phyloP scores from a whole-genome alignment of 139 green algal genomes.

The Volvox reticuliferus region DNA sequence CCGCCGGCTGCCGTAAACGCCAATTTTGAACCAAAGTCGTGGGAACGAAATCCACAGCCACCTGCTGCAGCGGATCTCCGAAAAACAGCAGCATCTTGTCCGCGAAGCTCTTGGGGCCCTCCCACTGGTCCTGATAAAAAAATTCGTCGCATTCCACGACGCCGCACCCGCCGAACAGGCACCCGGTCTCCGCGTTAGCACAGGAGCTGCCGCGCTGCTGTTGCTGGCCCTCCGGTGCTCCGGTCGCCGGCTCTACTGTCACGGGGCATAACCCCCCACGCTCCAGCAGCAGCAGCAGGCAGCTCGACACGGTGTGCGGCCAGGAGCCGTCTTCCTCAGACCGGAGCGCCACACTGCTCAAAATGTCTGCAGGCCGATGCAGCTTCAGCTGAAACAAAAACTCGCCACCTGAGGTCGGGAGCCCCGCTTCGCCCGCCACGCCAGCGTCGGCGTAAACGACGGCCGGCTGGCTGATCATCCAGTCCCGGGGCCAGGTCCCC shows the following conservation, averaged over 20 bases:
- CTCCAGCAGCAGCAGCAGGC: slow-evolving; percentile 51
- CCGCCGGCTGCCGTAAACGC: slow-evolving; percentile 25
- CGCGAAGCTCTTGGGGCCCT: slow-evolving; percentile 39
- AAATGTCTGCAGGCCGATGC: slow-evolving; percentile 68
- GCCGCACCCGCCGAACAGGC: background rate
- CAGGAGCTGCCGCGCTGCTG: no score
- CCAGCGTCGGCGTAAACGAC: slow-evolving; percentile 2
- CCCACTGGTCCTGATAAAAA: slow-evolving; percentile 72
- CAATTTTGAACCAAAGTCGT: slow-evolving; percentile 69
- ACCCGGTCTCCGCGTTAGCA: no score
- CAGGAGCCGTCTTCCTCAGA: slow-evolving; percentile 73
- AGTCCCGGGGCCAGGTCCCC: slow-evolving; percentile 61
- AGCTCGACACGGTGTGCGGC: slow-evolving; percentile 41
- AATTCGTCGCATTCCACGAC: slow-evolving; percentile 52
- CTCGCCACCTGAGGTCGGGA: background rate
- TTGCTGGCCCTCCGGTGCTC: no score
- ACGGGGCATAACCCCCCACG: background rate
- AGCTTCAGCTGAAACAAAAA: slow-evolving; percentile 60
- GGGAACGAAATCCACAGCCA: slow-evolving; percentile 68
- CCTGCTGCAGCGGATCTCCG: slow-evolving; percentile 71
- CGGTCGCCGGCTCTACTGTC: no score
- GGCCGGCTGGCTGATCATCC: slow-evolving; percentile 45
- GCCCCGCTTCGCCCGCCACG: background rate
- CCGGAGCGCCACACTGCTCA: slow-evolving; percentile 64
- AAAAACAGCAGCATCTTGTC: slow-evolving; percentile 70